phyloP scores from a whole-genome alignment of 1,284 basidiomycete genomes.

The Thelephora terrestris region DNA sequence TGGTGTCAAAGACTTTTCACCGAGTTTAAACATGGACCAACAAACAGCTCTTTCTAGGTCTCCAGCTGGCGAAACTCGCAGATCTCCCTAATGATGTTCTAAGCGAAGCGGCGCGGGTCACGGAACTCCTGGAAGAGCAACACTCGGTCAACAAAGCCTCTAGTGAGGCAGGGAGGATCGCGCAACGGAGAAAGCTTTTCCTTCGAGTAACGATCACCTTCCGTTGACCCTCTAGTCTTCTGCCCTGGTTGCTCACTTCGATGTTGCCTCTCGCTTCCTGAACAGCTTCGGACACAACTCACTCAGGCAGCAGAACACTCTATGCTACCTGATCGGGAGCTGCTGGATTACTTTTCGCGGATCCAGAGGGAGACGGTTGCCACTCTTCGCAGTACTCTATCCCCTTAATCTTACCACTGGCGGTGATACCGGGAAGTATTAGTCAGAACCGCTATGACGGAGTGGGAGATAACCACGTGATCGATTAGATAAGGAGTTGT shows the following conservation, averaged over 20 bases:
- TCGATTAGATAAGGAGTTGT: no score
- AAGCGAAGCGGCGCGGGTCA: conserved; percentile 48
- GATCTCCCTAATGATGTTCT: conserved; percentile 69
- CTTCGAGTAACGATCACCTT: conserved; percentile 39
- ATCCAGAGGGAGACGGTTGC: conserved; percentile 61
- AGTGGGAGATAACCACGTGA: no score
- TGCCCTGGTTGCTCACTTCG: not conserved
- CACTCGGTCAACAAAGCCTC: conserved; percentile 33
- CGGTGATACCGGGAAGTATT: no score
- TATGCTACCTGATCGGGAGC: conserved; percentile 54
- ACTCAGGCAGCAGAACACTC: conserved; percentile 61
- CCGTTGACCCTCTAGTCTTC: conserved; percentile 4
- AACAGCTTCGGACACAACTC: conserved; percentile 59
- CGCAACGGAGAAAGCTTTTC: conserved; percentile 54
- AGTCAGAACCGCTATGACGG: no score
- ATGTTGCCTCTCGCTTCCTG: not conserved
- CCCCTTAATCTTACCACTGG: no score
- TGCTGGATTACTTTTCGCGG: conserved; percentile 49
- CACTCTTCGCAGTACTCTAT: conserved; percentile 34
- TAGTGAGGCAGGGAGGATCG: conserved; percentile 50
- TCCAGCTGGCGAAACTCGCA: conserved; percentile 77
- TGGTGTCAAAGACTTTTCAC: conserved; percentile 29
- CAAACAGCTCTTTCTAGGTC: conserved; percentile 34
- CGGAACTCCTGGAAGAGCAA: conserved; percentile 46
- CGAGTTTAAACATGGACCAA: not conserved